Evolutionary conservation across 2,329 filamentous ascomycete genomes (phyloP).

Genomic region (Aschersonia sp.): DNA sequence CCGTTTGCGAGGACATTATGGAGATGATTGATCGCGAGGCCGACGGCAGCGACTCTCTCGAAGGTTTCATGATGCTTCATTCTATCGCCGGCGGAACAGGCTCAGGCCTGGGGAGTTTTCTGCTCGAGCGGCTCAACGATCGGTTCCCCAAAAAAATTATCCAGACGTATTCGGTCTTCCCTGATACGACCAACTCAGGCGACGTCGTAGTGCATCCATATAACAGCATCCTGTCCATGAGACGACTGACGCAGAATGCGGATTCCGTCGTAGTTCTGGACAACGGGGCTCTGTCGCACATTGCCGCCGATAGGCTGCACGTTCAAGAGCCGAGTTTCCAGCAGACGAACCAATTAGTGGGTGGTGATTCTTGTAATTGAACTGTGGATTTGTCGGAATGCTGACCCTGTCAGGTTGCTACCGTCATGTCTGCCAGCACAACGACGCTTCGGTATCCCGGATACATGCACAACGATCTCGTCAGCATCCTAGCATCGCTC

Average conservation of each 20-base stretch:
- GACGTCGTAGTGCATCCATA: slow-evolving; percentile 98
- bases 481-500: slow-evolving; percentile 88
- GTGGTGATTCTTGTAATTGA: not conserved
- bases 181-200: slow-evolving; percentile 72
- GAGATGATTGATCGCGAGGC: slow-evolving; percentile 99
- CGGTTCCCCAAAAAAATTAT: slow-evolving; percentile 98
- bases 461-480: slow-evolving; percentile 99
- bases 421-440: slow-evolving; percentile 96
- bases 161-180: slow-evolving; percentile 97
- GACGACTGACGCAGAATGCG: slow-evolving; percentile 84
- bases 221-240: slow-evolving; percentile 88
- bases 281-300: slow-evolving; percentile 85
- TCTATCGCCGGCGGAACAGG: slow-evolving; percentile 96
- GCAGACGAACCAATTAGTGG: slow-evolving; percentile 88
- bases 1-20: slow-evolving; percentile 90
- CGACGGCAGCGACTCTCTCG: slow-evolving; percentile 91
- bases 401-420: slow-evolving; percentile 47
- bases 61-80: slow-evolving; percentile 98
- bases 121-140: slow-evolving; percentile 91
- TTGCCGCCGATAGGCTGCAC: slow-evolving; percentile 86
- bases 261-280: slow-evolving; percentile 96
- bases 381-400: not conserved
- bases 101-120: slow-evolving; percentile 86
- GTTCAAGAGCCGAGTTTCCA: slow-evolving; percentile 93
- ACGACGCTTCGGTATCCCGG: slow-evolving; percentile 93